phyloP scores from a whole-genome alignment of 1,284 basidiomycete species.

The Ganoderma leucocontextum region DNA sequence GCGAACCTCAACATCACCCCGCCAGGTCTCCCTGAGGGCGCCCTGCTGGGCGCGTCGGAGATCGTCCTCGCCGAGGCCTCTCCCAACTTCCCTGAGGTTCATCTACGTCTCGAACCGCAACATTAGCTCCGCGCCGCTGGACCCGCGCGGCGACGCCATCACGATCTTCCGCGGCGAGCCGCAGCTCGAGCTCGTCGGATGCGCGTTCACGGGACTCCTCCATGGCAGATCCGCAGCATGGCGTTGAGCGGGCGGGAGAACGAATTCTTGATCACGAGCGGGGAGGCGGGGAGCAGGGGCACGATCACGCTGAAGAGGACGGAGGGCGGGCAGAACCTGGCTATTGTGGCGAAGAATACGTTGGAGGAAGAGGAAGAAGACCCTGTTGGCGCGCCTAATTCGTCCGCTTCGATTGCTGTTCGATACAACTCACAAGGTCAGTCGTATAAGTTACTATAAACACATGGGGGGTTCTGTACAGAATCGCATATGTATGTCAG shows the following conservation, averaged over 20 bases:
- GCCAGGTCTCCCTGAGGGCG: conserved; percentile 54
- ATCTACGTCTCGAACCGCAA: conserved; percentile 52
- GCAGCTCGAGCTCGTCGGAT: conserved; percentile 49
- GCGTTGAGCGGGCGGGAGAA: conserved; percentile 60
- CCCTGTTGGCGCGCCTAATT: not conserved
- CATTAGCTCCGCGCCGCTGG: conserved; percentile 40
- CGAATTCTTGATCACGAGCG: conserved; percentile 64
- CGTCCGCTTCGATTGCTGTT: not conserved
- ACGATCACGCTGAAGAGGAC: conserved; percentile 62
- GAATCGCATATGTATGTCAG: not conserved
- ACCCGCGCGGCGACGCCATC: conserved; percentile 49
- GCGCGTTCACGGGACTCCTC: conserved; percentile 71
- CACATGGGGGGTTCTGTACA: not conserved
- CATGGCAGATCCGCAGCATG: conserved; percentile 72
- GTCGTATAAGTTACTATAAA: not conserved
- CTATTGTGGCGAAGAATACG: conserved; percentile 60
- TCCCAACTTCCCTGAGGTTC: conserved; percentile 42
- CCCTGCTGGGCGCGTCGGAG: conserved; percentile 62
- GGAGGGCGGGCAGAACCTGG: conserved; percentile 60
- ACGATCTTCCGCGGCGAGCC: conserved; percentile 44
- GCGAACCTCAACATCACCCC: conserved; percentile 65
- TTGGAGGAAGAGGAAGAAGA: no score
- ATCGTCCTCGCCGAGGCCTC: conserved; percentile 44
- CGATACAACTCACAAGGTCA: not conserved
- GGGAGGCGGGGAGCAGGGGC: conserved; percentile 61